These are phyloP conservation scores for Fusarium sp. DNA, from an alignment of 2,329 filamentous ascomycete genomes.

Conservation along the genomic window DNA sequence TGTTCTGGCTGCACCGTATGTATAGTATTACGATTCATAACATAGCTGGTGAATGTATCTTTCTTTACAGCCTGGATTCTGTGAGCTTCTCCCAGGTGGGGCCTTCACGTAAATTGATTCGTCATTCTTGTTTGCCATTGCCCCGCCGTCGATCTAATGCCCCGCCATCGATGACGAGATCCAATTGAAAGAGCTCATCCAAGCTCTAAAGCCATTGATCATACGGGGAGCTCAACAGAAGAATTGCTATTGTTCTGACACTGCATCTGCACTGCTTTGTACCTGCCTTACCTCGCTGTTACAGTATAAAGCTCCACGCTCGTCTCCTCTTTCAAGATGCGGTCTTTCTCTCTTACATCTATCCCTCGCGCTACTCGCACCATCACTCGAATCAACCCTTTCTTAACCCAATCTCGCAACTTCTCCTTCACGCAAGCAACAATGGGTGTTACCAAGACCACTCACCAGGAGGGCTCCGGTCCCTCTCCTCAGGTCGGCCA, in stretches of 20 bases:
- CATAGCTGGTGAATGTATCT: slow-evolving; percentile 23
- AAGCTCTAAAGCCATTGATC: slow-evolving; percentile 42
- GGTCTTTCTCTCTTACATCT: slow-evolving; percentile 41
- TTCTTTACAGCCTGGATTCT: slow-evolving; percentile 34
- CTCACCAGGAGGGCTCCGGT: slow-evolving; percentile 73
- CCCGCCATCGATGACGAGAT: slow-evolving; percentile 46
- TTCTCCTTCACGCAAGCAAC: slow-evolving; percentile 49
- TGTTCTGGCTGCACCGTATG: slow-evolving; percentile 12
- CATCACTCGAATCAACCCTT: slow-evolving; percentile 39
- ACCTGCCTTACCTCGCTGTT: slow-evolving; percentile 19
- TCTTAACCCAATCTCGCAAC: slow-evolving; percentile 38
- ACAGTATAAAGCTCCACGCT: slow-evolving; percentile 42
- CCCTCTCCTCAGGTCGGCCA: slow-evolving; percentile 76
- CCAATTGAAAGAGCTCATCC: slow-evolving; percentile 42
- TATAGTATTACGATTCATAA: slow-evolving; percentile 7
- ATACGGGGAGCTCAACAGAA: slow-evolving; percentile 42
- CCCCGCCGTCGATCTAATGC: slow-evolving; percentile 40
- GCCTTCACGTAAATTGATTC: slow-evolving; percentile 38
- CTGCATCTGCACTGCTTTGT: slow-evolving; percentile 32
- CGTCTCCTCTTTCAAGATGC: slow-evolving; percentile 37
- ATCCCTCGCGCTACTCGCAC: slow-evolving; percentile 36
- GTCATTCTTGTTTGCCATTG: slow-evolving; percentile 40
- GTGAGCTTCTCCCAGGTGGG: slow-evolving; percentile 49
- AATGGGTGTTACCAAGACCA: slow-evolving; percentile 83
- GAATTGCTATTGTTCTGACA: slow-evolving; percentile 35